These are phyloP conservation scores for Emmonsia crescens DNA, from an alignment of 2,329 filamentous ascomycete genomes.

Conservation along the genomic window DNA sequence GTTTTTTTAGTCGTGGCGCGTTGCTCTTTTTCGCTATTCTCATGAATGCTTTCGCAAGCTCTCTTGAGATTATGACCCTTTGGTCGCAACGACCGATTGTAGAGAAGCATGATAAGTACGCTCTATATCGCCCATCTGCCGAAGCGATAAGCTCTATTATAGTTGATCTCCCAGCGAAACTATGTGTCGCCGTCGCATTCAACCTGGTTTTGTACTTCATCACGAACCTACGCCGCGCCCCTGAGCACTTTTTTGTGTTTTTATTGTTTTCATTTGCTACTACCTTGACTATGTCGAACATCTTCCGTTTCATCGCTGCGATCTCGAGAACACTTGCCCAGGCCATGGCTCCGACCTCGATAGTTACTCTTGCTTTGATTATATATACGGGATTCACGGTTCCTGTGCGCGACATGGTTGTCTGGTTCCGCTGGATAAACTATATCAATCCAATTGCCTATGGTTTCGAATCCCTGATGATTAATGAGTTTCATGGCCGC, in stretches of 20 bases:
- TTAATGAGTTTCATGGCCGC: conserved; percentile 70
- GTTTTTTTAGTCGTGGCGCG: conserved; percentile 69
- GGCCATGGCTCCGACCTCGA: conserved; percentile 45
- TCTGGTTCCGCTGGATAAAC: conserved; percentile 74
- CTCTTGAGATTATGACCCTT: conserved; percentile 69
- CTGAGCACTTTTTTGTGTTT: conserved; percentile 77
- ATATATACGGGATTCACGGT: conserved; percentile 43
- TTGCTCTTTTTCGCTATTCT: conserved; percentile 81
- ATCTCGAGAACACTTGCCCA: conserved; percentile 67
- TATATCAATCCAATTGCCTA: conserved; percentile 73
- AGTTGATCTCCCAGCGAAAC: conserved; percentile 74
- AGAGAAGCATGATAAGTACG: conserved; percentile 79
- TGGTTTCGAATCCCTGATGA: conserved; percentile 68
- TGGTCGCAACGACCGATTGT: conserved; percentile 87
- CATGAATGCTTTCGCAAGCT: conserved; percentile 73
- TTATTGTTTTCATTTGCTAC: conserved; percentile 62
- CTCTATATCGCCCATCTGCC: conserved; percentile 81
- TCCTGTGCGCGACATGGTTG: conserved; percentile 54
- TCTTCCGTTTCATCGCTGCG: conserved; percentile 71
- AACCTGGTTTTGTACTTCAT: conserved; percentile 80
- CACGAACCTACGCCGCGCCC: conserved; percentile 63
- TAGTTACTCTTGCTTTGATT: conserved; percentile 35
- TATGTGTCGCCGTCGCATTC: conserved; percentile 61
- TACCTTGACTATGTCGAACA: conserved; percentile 71
- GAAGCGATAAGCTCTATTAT: conserved; percentile 66